Evolutionary conservation across 2,329 filamentous ascomycete genomes (phyloP).

Genomic region (Pseudocercospora crystallina): DNA sequence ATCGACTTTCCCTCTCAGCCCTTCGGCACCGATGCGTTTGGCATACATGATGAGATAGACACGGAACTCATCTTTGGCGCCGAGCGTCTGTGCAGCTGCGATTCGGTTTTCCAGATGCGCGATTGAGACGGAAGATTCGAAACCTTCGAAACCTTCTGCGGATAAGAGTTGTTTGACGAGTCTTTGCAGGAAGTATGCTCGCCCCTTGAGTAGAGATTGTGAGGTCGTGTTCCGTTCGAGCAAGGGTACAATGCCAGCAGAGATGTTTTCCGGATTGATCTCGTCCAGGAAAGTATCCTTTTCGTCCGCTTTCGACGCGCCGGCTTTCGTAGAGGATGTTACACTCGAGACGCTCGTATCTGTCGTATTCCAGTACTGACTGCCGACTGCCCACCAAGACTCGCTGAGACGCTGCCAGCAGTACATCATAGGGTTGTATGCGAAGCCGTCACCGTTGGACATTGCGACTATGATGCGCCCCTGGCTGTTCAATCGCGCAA

Average conservation of each 20-base stretch:
- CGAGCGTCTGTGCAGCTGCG: slow-evolving; percentile 80
- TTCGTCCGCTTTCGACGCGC: slow-evolving; percentile 14
- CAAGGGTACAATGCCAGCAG: slow-evolving; percentile 88
- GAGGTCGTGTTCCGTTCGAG: slow-evolving; percentile 93
- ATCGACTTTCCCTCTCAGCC: slow-evolving; percentile 82
- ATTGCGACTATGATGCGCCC: slow-evolving; percentile 86
- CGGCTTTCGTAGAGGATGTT: slow-evolving; percentile 57
- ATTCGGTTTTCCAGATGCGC: slow-evolving; percentile 94
- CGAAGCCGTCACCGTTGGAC: slow-evolving; percentile 91
- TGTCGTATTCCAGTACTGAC: slow-evolving; percentile 98
- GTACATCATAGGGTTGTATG: slow-evolving; percentile 81
- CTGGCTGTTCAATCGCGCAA: slow-evolving; percentile 83
- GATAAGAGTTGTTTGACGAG: slow-evolving; percentile 87
- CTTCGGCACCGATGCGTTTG: slow-evolving; percentile 89
- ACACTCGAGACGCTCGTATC: slow-evolving; percentile 84
- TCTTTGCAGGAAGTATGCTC: slow-evolving; percentile 86
- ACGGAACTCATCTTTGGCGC: slow-evolving; percentile 87
- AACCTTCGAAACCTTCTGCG: slow-evolving; percentile 85
- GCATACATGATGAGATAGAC: slow-evolving; percentile 98
- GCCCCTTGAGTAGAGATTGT: slow-evolving; percentile 85
- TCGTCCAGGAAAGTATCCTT: slow-evolving; percentile 53
- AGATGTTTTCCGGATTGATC: slow-evolving; percentile 62
- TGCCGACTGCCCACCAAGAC: slow-evolving; percentile 96
- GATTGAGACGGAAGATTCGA: slow-evolving; percentile 88
- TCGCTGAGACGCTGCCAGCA: slow-evolving; percentile 96